Conservation (phyloP, 345 rosid species). For the Eucalyptus coolabah region DNA sequence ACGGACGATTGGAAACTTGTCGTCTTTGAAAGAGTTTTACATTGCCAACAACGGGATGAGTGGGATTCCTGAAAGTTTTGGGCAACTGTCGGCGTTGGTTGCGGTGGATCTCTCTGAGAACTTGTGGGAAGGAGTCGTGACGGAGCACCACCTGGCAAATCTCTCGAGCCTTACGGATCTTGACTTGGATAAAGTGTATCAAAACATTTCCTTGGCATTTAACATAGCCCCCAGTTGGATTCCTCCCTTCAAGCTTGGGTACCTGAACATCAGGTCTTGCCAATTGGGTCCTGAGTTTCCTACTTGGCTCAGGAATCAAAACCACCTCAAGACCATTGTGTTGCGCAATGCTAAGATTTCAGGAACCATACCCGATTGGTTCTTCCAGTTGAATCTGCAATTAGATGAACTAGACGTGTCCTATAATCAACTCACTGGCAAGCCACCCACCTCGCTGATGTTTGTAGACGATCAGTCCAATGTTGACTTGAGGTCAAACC, state of each 20-base stretch:
- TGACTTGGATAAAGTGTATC: neutral
- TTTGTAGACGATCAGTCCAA: neutral
- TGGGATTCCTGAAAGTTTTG: too few species aligned
- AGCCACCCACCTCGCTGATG: neutral
- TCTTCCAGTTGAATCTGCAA: neutral
- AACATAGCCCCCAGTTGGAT: neutral
- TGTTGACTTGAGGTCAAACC: neutral
- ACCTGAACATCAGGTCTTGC: neutral
- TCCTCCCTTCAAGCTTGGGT: neutral
- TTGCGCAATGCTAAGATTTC: neutral
- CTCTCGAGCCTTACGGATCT: neutral
- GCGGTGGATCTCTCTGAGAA: too few species aligned
- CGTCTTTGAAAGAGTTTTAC: too few species aligned
- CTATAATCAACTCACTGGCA: neutral
- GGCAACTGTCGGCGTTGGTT: too few species aligned
- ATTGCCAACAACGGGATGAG: too few species aligned
- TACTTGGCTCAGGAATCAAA: conserved; percentile 12
- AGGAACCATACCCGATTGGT: neutral
- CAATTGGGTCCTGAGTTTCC: neutral
- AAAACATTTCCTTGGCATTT: neutral
- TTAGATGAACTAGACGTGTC: neutral
- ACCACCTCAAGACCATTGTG: conserved; percentile 1
- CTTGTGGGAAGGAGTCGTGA: neutral
- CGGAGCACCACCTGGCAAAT: neutral
- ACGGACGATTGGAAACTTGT: too few species aligned